Evolutionary conservation across 768 basidiomycete species (phyloP).

Genomic region (Naganishia onofrii): DNA sequence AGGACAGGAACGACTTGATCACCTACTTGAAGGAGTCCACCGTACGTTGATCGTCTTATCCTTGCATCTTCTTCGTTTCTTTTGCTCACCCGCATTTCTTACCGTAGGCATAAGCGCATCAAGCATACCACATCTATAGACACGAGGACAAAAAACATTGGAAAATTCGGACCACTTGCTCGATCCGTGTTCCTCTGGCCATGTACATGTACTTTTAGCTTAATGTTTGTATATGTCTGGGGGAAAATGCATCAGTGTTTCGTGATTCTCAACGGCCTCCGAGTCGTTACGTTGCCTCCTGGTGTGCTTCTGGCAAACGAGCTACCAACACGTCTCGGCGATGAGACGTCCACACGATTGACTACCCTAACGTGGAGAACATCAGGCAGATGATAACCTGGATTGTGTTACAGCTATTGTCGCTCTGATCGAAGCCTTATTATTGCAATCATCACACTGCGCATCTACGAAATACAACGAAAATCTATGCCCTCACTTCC

Average conservation of each 20-base stretch:
- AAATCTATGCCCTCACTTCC: background rate
- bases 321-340: no score
- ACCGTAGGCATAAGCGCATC: slow-evolving; percentile 15
- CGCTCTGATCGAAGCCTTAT: background rate
- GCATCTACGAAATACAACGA: background rate
- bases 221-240: slow-evolving; percentile 16
- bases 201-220: slow-evolving; percentile 26
- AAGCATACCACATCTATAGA: slow-evolving; percentile 16
- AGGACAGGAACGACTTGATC: slow-evolving; percentile 92
- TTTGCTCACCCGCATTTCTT: no score
- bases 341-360: no score
- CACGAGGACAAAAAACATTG: slow-evolving; percentile 10
- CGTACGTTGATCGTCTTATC: background rate
- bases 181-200: background rate
- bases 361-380: no score
- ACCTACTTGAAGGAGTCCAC: slow-evolving; percentile 59
- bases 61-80: background rate
- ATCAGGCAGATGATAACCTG: no score
- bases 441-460: background rate
- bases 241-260: slow-evolving; percentile 12
- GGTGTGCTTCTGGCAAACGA: no score
- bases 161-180: slow-evolving; percentile 2
- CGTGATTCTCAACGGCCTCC: background rate
- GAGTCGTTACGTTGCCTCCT: background rate
- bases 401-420: no score